Conservation (phyloP, 441 rosid species). For the Jatropha multifida region DNA sequence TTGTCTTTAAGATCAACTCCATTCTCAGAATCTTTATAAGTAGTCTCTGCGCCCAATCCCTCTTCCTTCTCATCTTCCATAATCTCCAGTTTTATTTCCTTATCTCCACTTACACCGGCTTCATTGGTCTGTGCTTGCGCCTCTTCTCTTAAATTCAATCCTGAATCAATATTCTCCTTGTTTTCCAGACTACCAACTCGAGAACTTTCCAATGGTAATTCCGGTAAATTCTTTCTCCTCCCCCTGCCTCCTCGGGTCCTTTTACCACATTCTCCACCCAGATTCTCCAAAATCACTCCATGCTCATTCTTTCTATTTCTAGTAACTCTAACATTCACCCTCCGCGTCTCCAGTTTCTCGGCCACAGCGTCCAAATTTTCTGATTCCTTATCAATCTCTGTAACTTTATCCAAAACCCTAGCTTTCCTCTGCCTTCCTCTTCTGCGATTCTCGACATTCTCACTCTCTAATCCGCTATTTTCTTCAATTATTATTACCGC, state of each 20-base stretch:
- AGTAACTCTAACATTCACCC: slow-evolving; percentile 31
- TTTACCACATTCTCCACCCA: slow-evolving; percentile 25
- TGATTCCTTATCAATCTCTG: not conserved
- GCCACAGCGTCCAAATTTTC: not conserved
- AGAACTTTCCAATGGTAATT: slow-evolving; percentile 24
- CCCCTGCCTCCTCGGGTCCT: slow-evolving; percentile 17
- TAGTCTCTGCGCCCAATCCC: slow-evolving; percentile 2
- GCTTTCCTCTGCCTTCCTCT: slow-evolving; percentile 31
- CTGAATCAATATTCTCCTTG: slow-evolving; percentile 16
- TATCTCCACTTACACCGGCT: not conserved
- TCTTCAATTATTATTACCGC: not conserved
- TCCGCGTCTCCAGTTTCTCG: slow-evolving; percentile 17
- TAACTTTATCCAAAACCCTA: slow-evolving; percentile 23
- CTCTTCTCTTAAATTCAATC: not conserved
- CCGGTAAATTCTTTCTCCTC: slow-evolving; percentile 26
- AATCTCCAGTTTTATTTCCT: slow-evolving; percentile 1
- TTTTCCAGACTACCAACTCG: slow-evolving; percentile 18
- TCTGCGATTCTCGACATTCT: slow-evolving; percentile 11
- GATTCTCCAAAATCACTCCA: slow-evolving; percentile 10
- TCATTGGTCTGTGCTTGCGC: not conserved
- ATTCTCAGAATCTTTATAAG: not conserved
- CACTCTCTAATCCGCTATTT: not conserved
- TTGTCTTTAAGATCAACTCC: not conserved
- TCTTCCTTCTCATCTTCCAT: slow-evolving; percentile 6
- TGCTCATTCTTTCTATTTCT: slow-evolving; percentile 31